Base-by-base conservation (phyloP, 768 basidiomycete genomes). In the Piloderma croceum region DNA sequence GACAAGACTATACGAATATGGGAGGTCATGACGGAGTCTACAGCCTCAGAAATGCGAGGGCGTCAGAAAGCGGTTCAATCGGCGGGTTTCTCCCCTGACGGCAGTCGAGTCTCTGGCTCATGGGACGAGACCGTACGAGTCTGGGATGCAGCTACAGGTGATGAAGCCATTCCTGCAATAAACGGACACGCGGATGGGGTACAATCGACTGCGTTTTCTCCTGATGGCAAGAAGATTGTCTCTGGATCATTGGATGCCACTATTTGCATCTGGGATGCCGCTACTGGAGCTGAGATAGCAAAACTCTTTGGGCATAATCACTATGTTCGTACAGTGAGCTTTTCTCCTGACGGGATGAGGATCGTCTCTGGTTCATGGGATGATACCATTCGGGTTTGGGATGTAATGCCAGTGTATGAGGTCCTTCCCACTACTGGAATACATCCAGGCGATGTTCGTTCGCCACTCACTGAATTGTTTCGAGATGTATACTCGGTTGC, bases 221-320 rank as follows among this genome's bases (percentile, higher is more conserved):
- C 45, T 4, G 51, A 59, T 49, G 47, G 48, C 12, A 37, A 7
- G 10, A 22, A 17, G 12, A 44, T 59, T 31, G 47, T 40, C 3
- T 53, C 51, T 12, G 53, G 51, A n/a, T 54, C 55, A 5, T 15
- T 39, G n/a, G 57, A 62, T 33, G 38, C 39, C 13, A 56, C 49
- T 7, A 23, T 58, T 12, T 19, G 47, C 6, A 18, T 57, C 10
- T 52, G 48, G 50, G 42, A 50, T 44, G 37, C 59, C 37, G 54
- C 43, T 21, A 58, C 24, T 17, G 67, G 62, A 4, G 42, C 41
- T 20, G 49, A 24, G 7, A 18, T 24, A 6, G 21, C n/a, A n/a
- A n/a, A n/a, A n/a, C n/a, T 40, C 4, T 17, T 41, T 24, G 37
- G 38, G n/a, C n/a, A 22, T 20, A 27, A 7, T 6, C 6, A 24